A percentile compares a stretch with the other conserved stretches of the same genome.
phyloP scores from a whole-genome alignment of 495 filamentous ascomycete genomes.

The Penicillium bovifimosum region DNA sequence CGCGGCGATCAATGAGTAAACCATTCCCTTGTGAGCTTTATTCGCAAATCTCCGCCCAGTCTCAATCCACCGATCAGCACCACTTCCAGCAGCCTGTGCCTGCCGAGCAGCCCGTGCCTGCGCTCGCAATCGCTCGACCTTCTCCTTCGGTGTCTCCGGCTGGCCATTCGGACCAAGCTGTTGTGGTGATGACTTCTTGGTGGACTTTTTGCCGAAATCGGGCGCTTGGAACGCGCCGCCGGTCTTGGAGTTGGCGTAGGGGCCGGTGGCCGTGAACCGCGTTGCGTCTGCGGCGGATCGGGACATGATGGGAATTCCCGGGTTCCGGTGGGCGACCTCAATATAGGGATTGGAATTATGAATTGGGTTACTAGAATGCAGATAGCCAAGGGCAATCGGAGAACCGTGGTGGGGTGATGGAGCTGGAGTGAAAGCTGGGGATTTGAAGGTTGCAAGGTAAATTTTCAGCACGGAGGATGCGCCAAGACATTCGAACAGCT shows the following conservation, averaged over 20 bases:
- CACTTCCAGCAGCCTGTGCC: slow-evolving; percentile 50
- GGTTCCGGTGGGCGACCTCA: neutral
- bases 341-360: neutral
- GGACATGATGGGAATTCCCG: slow-evolving; percentile 49
- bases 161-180: slow-evolving; percentile 27
- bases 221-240: slow-evolving; percentile 37
- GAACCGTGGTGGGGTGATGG: slow-evolving; percentile 14
- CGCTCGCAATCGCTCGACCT: slow-evolving; percentile 78
- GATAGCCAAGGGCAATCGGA: slow-evolving; percentile 2
- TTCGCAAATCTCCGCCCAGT: slow-evolving; percentile 72
- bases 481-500: slow-evolving; percentile 24
- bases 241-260: slow-evolving; percentile 73
- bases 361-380: slow-evolving; percentile 2
- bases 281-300: slow-evolving; percentile 91
- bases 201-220: slow-evolving; percentile 23
- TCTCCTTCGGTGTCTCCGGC: slow-evolving; percentile 80
- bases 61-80: slow-evolving; percentile 64
- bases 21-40: slow-evolving; percentile 71
- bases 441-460: slow-evolving; percentile 27
- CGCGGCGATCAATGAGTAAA: slow-evolving; percentile 67
- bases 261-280: slow-evolving; percentile 87
- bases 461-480: slow-evolving; percentile 33
- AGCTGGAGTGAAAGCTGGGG: slow-evolving; percentile 11
- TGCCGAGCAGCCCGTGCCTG: slow-evolving; percentile 65
- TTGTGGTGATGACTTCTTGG: slow-evolving; percentile 16